Percentiles rank a stretch among this genome's conserved stretches.
phyloP scores from a whole-genome alignment of 202 grass and related monocot species.

The Zoysia matrella region DNA sequence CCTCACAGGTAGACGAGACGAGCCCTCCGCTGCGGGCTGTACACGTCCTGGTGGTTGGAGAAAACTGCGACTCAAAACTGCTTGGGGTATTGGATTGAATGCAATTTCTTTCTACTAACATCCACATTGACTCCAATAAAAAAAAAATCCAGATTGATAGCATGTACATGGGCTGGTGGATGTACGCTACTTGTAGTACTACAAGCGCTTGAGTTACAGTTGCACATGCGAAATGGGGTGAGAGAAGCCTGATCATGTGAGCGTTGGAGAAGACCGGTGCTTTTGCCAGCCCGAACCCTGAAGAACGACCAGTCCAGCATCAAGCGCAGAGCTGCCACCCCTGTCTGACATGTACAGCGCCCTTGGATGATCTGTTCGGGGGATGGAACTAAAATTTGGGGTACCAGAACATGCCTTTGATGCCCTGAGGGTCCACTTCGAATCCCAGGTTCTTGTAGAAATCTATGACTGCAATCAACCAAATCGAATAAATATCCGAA shows the following conservation, averaged over 20 bases:
- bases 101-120: no score
- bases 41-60: background rate
- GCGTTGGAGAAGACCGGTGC: conserved; percentile 6
- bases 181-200: no score
- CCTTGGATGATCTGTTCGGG: background rate
- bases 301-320: background rate
- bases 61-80: background rate
- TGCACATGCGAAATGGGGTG: background rate
- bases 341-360: background rate
- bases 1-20: background rate
- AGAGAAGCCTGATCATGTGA: background rate
- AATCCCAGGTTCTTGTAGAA: conserved; percentile 99
- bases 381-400: conserved; percentile 48
- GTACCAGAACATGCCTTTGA: conserved; percentile 99
- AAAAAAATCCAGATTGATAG: background rate
- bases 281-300: background rate
- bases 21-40: background rate
- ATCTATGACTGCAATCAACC: conserved; percentile 75
- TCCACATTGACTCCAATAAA: no score
- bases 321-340: background rate
- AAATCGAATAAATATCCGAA: background rate
- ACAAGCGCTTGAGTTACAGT: background rate
- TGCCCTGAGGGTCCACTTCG: conserved; percentile 93
- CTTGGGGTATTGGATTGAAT: no score
- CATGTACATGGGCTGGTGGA: background rate